Evolutionary conservation across 2,329 filamentous ascomycete species (phyloP).

Genomic region (Neopestalotiopsis rosae): DNA sequence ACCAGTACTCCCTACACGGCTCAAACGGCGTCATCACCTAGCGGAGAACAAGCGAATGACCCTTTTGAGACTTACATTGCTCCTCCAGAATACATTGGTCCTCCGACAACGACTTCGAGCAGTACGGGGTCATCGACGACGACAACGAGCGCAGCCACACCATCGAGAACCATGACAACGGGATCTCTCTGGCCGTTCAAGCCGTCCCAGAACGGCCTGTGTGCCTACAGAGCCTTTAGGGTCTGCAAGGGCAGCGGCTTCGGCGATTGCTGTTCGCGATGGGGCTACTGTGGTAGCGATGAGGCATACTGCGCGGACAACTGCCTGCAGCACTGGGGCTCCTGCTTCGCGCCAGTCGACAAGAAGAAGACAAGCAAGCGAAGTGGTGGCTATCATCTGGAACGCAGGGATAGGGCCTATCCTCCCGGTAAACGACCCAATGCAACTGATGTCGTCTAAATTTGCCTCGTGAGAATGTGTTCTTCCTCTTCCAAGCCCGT

Average conservation of each 20-base stretch:
- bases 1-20: not conserved
- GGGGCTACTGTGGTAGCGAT: conserved; percentile 14
- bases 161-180: not conserved
- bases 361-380: conserved; percentile 3
- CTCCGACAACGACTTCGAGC: not conserved
- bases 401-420: not conserved
- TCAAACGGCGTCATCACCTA: not conserved
- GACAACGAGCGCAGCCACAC: not conserved
- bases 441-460: not conserved
- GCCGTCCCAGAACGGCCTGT: conserved; percentile 4
- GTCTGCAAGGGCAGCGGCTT: conserved; percentile 15
- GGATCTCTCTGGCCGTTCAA: not conserved
- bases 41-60: not conserved
- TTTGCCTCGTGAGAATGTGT: not conserved
- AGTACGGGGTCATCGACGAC: not conserved
- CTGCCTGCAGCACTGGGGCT: conserved; percentile 28
- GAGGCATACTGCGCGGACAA: conserved; percentile 32
- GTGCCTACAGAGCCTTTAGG: conserved; percentile 3
- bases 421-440: conserved; percentile 5
- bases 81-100: not conserved
- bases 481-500: not conserved
- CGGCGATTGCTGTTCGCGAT: conserved; percentile 16
- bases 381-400: not conserved
- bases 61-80: not conserved
- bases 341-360: not conserved